Percentiles rank a stretch among this genome's conserved stretches.
phyloP scores from a whole-genome alignment of 192 early-diverging fungal genomes.

The Coemansia sp. region DNA sequence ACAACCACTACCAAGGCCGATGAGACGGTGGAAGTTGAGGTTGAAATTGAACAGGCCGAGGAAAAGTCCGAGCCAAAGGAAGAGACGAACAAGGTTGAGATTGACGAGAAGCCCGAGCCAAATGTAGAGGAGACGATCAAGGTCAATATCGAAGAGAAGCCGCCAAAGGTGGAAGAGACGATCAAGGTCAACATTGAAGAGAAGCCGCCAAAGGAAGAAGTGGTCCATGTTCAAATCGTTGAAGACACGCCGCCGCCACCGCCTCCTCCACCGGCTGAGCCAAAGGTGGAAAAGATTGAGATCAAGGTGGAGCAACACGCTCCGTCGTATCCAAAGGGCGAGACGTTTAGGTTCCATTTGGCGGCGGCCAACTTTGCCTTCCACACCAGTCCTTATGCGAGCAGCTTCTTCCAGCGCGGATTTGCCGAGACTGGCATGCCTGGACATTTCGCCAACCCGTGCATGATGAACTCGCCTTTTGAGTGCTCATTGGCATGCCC shows the following conservation, averaged over 20 bases:
- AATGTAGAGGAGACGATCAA: slow-evolving; percentile 7
- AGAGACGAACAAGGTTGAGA: slow-evolving; percentile 3
- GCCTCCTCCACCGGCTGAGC: neutral
- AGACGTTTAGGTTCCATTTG: slow-evolving; percentile 33
- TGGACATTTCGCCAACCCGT: slow-evolving; percentile 26
- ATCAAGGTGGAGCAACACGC: neutral
- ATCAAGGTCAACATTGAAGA: slow-evolving; percentile 6
- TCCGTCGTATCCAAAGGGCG: slow-evolving; percentile 4
- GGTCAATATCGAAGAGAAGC: slow-evolving; percentile 1
- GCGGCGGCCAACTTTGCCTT: slow-evolving; percentile 40
- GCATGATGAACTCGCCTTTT: slow-evolving; percentile 45
- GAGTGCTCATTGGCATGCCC: slow-evolving; percentile 12
- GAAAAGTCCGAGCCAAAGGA: slow-evolving; percentile 3
- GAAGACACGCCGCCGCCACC: slow-evolving; percentile 5
- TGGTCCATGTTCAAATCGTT: slow-evolving; percentile 25
- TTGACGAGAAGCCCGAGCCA: neutral
- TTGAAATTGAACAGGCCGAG: neutral
- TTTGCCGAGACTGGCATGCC: slow-evolving; percentile 48
- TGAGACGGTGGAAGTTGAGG: neutral
- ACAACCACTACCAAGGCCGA: slow-evolving; percentile 6
- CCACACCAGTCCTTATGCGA: slow-evolving; percentile 38
- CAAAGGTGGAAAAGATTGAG: slow-evolving; percentile 7
- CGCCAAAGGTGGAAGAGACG: slow-evolving; percentile 3
- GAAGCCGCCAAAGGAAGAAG: slow-evolving; percentile 15
- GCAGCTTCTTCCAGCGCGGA: slow-evolving; percentile 45